A percentile compares a stretch with the other conserved stretches of the same genome.
These are phyloP conservation scores for Euphrasia confusa DNA, from an alignment of 257 asterid genomes.

Conservation along the genomic window DNA sequence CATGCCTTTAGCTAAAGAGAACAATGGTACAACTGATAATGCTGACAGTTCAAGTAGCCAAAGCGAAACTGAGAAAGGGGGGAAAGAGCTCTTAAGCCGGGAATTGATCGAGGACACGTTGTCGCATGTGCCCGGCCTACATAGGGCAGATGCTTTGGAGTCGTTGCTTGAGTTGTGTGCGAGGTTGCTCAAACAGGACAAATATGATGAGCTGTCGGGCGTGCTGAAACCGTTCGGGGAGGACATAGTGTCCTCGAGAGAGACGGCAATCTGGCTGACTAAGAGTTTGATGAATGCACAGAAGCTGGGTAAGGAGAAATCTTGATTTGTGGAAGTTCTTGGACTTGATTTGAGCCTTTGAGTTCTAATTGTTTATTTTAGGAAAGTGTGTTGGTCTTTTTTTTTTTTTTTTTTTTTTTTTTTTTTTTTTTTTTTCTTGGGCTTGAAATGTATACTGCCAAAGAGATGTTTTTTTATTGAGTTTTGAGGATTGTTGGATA, in stretches of 20 bases:
- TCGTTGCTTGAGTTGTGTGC: constrained; percentile 90
- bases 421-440: not conserved
- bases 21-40: not conserved
- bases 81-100: constrained; percentile 18
- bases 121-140: constrained; percentile 35
- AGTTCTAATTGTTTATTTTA: constrained; percentile 10
- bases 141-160: constrained; percentile 86
- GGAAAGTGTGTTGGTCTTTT: constrained; percentile 1
- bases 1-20: not conserved
- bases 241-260: constrained; percentile 79
- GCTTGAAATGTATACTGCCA: constrained; percentile 25
- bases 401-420: not conserved
- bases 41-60: not conserved
- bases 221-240: constrained; percentile 86
- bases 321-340: constrained; percentile 28
- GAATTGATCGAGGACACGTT: constrained; percentile 24
- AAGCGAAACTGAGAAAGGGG: constrained; percentile 29
- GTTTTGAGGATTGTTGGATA: constrained; percentile 15
- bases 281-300: constrained; percentile 72
- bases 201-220: constrained; percentile 81
- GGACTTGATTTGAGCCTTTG: constrained; percentile 4
- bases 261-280: constrained; percentile 93
- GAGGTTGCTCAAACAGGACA: constrained; percentile 71
- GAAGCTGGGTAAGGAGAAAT: constrained; percentile 39
- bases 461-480: constrained; percentile 15